These are phyloP conservation scores for Furcasterigmium furcatum DNA, from an alignment of 2,329 filamentous ascomycete species.

Conservation along the genomic window DNA sequence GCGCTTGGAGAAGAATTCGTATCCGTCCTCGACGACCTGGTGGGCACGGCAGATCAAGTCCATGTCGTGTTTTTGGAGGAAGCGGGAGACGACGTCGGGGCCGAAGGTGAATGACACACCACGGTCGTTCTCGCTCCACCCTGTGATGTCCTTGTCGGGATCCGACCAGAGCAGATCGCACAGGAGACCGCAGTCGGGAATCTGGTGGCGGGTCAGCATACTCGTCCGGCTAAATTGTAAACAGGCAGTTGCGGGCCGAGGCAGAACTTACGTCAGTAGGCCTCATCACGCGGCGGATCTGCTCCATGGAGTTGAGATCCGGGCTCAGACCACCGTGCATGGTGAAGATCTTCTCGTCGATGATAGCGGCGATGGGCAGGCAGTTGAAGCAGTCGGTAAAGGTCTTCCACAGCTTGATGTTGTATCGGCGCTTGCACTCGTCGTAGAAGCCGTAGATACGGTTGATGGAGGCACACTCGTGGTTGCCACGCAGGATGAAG, in stretches of 20 bases:
- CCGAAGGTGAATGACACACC: constrained; percentile 99
- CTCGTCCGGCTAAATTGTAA: too few relatives aligned
- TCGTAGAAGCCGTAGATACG: constrained; percentile 99
- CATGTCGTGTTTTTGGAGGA: constrained; percentile 99
- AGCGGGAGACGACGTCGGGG: constrained; percentile 93
- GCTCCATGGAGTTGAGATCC: constrained; percentile 98
- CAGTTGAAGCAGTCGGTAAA: constrained; percentile 99
- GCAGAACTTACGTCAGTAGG: constrained; percentile 84
- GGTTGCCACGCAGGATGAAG: constrained; percentile 97
- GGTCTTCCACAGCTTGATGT: constrained; percentile 99
- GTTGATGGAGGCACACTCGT: constrained; percentile 98
- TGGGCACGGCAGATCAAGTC: constrained; percentile 98
- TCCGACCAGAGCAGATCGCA: constrained; percentile 99
- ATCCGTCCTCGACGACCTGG: constrained; percentile 97
- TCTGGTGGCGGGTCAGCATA: constrained; percentile 49
- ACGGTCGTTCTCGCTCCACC: constrained; percentile 98
- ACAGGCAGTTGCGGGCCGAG: too few relatives aligned
- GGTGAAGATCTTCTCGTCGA: constrained; percentile 99
- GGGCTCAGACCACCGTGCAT: constrained; percentile 98
- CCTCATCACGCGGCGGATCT: constrained; percentile 98
- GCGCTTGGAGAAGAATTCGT: constrained; percentile 99
- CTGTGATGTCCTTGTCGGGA: constrained; percentile 98
- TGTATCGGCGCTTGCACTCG: constrained; percentile 98
- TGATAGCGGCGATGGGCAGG: constrained; percentile 95
- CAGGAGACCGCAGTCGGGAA: constrained; percentile 94